phyloP scores from a whole-genome alignment of 345 rosid species.

The Arabidopsis suecica region DNA sequence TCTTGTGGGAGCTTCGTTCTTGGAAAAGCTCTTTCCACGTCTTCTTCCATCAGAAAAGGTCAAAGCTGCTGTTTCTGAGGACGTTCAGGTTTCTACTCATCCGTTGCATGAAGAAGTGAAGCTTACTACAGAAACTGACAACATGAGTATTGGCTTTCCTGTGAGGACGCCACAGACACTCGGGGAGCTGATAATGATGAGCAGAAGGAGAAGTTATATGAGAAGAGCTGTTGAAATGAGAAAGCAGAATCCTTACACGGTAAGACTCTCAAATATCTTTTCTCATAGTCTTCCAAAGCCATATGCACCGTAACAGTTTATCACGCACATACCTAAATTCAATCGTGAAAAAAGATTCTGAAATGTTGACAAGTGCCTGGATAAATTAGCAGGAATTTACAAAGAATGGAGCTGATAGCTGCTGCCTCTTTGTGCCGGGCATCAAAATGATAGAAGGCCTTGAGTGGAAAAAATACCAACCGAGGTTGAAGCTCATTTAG shows the following conservation, averaged over 20 bases:
- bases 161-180: conserved; percentile 69
- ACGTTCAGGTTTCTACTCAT: conserved; percentile 35
- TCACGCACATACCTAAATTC: not conserved
- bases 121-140: conserved; percentile 33
- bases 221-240: conserved; percentile 65
- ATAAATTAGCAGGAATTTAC: conserved; percentile 59
- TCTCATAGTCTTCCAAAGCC: conserved; percentile 20
- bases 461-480: conserved; percentile 58
- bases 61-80: conserved; percentile 24
- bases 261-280: conserved; percentile 42
- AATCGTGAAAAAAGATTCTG: not conserved
- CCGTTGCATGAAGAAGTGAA: conserved; percentile 38
- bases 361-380: conserved; percentile 48
- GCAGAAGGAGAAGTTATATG: conserved; percentile 72
- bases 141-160: conserved; percentile 30
- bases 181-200: conserved; percentile 83
- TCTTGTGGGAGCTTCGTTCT: conserved; percentile 72
- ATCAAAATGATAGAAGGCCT: conserved; percentile 58
- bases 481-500: conserved; percentile 57
- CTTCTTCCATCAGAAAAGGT: conserved; percentile 56
- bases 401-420: conserved; percentile 53
- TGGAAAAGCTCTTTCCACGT: conserved; percentile 87
- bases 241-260: conserved; percentile 62
- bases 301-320: not conserved
- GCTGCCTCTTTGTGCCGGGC: conserved; percentile 61